Evolutionary conservation across 768 basidiomycete genomes (phyloP).

Genomic region (Mycena alexandri): DNA sequence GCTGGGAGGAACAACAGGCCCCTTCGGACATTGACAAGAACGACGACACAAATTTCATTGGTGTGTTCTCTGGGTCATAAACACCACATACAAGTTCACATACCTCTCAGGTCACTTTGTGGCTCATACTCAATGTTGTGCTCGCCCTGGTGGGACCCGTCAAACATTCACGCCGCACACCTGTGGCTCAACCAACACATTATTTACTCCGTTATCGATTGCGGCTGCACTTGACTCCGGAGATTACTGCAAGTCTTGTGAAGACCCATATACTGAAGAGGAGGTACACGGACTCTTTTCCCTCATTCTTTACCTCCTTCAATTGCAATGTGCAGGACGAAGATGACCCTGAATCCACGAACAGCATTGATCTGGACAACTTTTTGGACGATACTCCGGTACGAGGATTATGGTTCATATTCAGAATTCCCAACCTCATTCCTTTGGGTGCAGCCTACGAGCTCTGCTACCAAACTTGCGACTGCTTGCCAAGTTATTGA

Average conservation of each 20-base stretch:
- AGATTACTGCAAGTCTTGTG: background rate
- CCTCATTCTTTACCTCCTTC: background rate
- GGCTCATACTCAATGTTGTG: background rate
- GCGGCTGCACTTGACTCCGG: background rate
- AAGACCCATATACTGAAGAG: background rate
- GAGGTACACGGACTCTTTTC: background rate
- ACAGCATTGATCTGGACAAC: too few relatives aligned
- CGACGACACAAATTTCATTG: background rate
- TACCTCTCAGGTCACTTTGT: background rate
- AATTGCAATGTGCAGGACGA: background rate
- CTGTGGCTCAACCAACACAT: background rate
- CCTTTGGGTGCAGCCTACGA: too few relatives aligned
- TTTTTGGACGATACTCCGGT: too few relatives aligned
- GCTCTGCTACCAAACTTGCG: too few relatives aligned
- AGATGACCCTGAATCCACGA: too few relatives aligned
- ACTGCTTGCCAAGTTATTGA: too few relatives aligned
- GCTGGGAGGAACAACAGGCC: background rate
- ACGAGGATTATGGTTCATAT: too few relatives aligned
- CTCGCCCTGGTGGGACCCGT: background rate
- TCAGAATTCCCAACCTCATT: too few relatives aligned
- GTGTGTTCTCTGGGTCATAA: background rate
- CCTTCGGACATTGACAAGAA: too few relatives aligned
- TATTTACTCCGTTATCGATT: background rate
- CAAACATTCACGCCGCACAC: background rate
- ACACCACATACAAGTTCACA: background rate